Evolutionary conservation across 768 basidiomycete genomes (phyloP), one percentile per base, ranked within the genome.

Genomic region (Cystofilobasidium capitatum): DNA sequence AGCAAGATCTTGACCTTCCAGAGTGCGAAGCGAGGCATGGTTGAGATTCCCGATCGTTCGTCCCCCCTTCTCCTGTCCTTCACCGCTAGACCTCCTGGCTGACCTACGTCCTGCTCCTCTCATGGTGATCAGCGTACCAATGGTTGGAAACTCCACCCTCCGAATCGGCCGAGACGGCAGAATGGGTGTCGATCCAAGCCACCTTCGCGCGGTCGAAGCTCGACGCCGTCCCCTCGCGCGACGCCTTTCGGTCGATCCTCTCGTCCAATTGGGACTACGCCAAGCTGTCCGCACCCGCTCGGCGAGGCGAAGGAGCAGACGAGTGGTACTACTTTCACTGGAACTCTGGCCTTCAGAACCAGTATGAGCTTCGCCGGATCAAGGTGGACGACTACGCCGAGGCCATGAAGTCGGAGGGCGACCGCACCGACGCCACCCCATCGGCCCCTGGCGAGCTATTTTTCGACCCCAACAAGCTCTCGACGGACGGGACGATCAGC

Each of bases 401-500:
- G 17, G 22, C n/a, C 29, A 47, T 31, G 17, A 24, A 2, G 10
- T 29, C 58, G 2, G 65, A 66, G 26, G 65, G 65, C 29, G 49
- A n/a, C n/a, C n/a, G n/a, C n/a, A n/a, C n/a, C n/a, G n/a, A n/a
- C n/a, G n/a, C n/a, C n/a, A n/a, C n/a, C n/a, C n/a, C n/a, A n/a
- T n/a, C n/a, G n/a, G n/a, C 66, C 24, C 61, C 61, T 3, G 84
- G 84, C 35, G 88, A 89, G 74, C 79, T 89, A 4, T 91, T 88
- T 76, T 90, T 91, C 72, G 87, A 91, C 75, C 82, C 86, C 10
- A 91, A 91, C 76, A 74, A 86, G 29, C 79, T 91, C 24, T 82
- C 84, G 35, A 77, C 80, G 8, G 89, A 91, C 73, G 88, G 88
- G 24, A 88, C 87, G 0, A 84, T 84, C 22, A 81, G 87, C 17